Evolutionary conservation across 2,329 filamentous ascomycete genomes (phyloP).

Genomic region (Diplodia scrobiculata): DNA sequence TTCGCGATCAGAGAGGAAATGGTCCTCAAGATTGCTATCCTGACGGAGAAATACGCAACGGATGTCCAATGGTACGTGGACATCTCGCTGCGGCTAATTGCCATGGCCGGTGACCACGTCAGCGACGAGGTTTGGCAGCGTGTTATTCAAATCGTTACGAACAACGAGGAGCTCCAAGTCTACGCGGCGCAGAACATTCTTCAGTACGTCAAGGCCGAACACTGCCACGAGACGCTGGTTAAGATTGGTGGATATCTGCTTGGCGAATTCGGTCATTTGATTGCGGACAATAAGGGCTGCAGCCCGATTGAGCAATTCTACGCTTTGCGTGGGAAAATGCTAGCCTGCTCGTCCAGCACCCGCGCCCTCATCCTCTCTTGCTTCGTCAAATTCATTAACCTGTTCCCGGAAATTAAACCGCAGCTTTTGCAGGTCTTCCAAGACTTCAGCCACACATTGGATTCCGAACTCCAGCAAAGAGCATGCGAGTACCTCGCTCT

Average conservation of each 20-base stretch:
- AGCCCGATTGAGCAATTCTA: slow-evolving; percentile 97
- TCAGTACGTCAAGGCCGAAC: slow-evolving; percentile 86
- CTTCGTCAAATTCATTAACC: slow-evolving; percentile 96
- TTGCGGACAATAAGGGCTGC: slow-evolving; percentile 87
- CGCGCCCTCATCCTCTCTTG: slow-evolving; percentile 92
- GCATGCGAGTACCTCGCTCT: slow-evolving; percentile 92
- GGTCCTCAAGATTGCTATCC: slow-evolving; percentile 97
- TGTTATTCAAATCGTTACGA: slow-evolving; percentile 97
- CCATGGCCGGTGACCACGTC: slow-evolving; percentile 96
- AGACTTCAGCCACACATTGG: slow-evolving; percentile 88
- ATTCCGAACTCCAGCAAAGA: slow-evolving; percentile 92
- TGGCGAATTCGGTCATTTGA: slow-evolving; percentile 94
- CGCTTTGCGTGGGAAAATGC: slow-evolving; percentile 86
- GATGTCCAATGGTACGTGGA: slow-evolving; percentile 99
- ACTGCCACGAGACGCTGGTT: slow-evolving; percentile 94
- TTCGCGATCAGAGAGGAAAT: slow-evolving; percentile 98
- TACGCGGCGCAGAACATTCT: slow-evolving; percentile 94
- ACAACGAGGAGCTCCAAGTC: slow-evolving; percentile 96
- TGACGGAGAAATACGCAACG: slow-evolving; percentile 97
- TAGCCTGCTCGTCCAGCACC: slow-evolving; percentile 83
- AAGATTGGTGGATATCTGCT: slow-evolving; percentile 97
- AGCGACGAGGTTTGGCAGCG: slow-evolving; percentile 99
- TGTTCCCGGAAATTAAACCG: slow-evolving; percentile 97
- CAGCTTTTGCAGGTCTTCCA: slow-evolving; percentile 89
- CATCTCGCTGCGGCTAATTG: slow-evolving; percentile 89